A percentile compares a stretch with the other conserved stretches of the same genome.
phyloP scores from a whole-genome alignment of 352 stramenopile genomes.

The Phytopythium cucurbitacearum region DNA sequence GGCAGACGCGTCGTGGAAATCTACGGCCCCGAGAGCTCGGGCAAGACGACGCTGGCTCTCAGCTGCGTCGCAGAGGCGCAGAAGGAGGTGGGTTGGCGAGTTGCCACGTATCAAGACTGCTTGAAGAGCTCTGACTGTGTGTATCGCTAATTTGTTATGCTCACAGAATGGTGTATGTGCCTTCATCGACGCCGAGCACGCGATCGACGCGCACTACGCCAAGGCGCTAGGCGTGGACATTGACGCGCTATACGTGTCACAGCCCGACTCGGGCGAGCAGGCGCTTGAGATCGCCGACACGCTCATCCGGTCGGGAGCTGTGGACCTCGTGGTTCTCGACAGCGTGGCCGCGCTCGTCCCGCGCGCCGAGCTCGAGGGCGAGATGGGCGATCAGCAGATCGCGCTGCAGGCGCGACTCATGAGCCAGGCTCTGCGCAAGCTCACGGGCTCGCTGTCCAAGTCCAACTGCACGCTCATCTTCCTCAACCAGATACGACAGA shows the following conservation, averaged over 20 bases:
- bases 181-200: conserved; percentile 99
- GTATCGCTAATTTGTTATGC: neutral
- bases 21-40: conserved; percentile 97
- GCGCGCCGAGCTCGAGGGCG: conserved; percentile 92
- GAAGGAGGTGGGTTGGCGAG: conserved; percentile 44
- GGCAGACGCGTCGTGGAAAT: conserved; percentile 96
- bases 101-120: neutral
- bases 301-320: conserved; percentile 92
- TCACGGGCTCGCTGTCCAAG: conserved; percentile 93
- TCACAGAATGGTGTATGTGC: conserved; percentile 87
- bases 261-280: conserved; percentile 97
- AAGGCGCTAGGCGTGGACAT: conserved; percentile 93
- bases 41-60: conserved; percentile 98
- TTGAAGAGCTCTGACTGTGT: neutral
- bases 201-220: conserved; percentile 96
- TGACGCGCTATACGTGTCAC: conserved; percentile 94
- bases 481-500: conserved; percentile 98
- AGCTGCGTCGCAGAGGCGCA: conserved; percentile 96
- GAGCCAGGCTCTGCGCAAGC: conserved; percentile 96
- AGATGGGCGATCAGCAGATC: conserved; percentile 97
- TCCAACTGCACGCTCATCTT: conserved; percentile 98
- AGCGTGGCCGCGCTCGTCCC: conserved; percentile 97
- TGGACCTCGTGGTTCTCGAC: conserved; percentile 98
- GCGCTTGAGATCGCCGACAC: conserved; percentile 98
- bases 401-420: conserved; percentile 96